These are phyloP conservation scores for Cyberlindnera maritima DNA, from an alignment of 805 yeast species.

Conservation along the genomic window DNA sequence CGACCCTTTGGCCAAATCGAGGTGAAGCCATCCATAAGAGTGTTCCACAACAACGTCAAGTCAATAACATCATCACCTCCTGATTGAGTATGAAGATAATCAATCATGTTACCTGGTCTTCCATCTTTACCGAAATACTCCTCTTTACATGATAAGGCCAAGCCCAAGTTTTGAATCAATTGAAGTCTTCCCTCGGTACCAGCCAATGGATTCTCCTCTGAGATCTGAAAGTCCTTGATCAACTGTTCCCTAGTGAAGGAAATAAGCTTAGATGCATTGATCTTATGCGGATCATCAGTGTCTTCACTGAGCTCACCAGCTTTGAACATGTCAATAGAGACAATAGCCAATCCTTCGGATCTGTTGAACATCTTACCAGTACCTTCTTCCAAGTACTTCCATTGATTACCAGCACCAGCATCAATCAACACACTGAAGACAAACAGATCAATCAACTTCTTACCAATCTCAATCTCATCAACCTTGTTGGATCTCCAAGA, in stretches of 20 bases:
- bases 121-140: slow-evolving; percentile 45
- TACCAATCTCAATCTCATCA: slow-evolving; percentile 45
- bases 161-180: slow-evolving; percentile 47
- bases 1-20: slow-evolving; percentile 65
- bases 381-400: slow-evolving; percentile 45
- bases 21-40: slow-evolving; percentile 52
- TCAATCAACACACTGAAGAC: slow-evolving; percentile 60
- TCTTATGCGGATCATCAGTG: slow-evolving; percentile 36
- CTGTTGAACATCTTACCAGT: slow-evolving; percentile 36
- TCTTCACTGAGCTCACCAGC: slow-evolving; percentile 44
- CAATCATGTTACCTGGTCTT: slow-evolving; percentile 54
- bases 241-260: slow-evolving; percentile 36
- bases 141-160: slow-evolving; percentile 37
- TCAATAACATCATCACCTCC: slow-evolving; percentile 33
- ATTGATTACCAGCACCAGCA: slow-evolving; percentile 65
- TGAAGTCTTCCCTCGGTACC: slow-evolving; percentile 54
- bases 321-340: slow-evolving; percentile 52
- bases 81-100: slow-evolving; percentile 37
- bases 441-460: slow-evolving; percentile 53
- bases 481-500: slow-evolving; percentile 34
- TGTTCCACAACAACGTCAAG: slow-evolving; percentile 49
- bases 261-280: slow-evolving; percentile 41
- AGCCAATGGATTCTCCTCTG: slow-evolving; percentile 44
- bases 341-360: slow-evolving; percentile 66
- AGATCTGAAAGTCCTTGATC: slow-evolving; percentile 45